Percentiles rank a stretch among this genome's conserved stretches.
phyloP scores from a whole-genome alignment of 257 asterid genomes.

The Solanum acaule region DNA sequence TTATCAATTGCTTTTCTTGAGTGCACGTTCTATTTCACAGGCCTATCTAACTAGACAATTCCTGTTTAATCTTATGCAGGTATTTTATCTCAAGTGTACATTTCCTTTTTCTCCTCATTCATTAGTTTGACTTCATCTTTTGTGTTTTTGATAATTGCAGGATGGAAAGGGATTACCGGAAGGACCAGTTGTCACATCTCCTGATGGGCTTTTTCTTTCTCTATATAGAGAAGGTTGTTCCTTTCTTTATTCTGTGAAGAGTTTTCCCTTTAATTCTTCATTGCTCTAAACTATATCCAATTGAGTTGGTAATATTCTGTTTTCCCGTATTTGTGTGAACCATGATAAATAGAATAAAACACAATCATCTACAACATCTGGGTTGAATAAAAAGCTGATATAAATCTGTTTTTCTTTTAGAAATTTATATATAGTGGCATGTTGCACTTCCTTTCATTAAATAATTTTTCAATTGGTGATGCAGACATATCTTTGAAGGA shows the following conservation, averaged over 20 bases:
- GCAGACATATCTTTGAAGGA: neutral
- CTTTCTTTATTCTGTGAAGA: neutral
- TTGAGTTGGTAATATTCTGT: neutral
- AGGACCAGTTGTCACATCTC: conserved; percentile 76
- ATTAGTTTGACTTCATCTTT: neutral
- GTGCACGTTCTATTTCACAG: conserved; percentile 80
- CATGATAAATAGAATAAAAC: neutral
- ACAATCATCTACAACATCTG: neutral
- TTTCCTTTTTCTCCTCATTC: neutral
- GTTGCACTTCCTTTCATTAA: neutral
- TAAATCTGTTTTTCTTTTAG: neutral
- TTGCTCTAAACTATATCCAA: neutral
- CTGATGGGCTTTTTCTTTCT: conserved; percentile 81
- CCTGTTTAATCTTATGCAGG: conserved; percentile 65
- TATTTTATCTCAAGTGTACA: neutral
- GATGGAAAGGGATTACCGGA: conserved; percentile 77
- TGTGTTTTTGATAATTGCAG: conserved; percentile 15
- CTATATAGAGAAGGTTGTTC: conserved; percentile 65
- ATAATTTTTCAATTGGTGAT: neutral
- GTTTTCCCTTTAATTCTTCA: neutral
- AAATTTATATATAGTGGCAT: neutral
- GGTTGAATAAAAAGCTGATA: neutral
- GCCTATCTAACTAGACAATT: conserved; percentile 61
- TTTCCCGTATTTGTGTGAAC: neutral
- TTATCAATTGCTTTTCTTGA: conserved; percentile 63